Percentiles rank a stretch among this genome's conserved stretches.
These are phyloP conservation scores for Psilocybe sp. DNA, from an alignment of 768 basidiomycete genomes.

Conservation along the genomic window DNA sequence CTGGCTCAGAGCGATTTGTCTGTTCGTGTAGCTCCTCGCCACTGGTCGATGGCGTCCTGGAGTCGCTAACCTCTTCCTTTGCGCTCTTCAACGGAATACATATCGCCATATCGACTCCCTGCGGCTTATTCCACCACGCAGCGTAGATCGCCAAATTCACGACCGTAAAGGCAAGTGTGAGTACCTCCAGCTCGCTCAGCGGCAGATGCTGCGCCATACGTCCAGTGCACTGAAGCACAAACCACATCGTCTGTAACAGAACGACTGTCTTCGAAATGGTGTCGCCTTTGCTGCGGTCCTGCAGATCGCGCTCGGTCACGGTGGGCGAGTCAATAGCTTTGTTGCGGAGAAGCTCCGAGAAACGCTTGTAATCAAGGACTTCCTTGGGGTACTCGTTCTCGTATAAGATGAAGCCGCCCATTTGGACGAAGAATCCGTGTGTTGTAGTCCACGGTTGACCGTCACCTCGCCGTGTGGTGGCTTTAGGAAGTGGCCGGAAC, in stretches of 20 bases:
- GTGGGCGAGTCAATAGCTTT: constrained; percentile 6
- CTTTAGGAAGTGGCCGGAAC: not conserved
- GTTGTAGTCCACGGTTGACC: constrained; percentile 4
- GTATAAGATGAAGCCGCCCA: constrained; percentile 11
- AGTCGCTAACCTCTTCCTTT: not conserved
- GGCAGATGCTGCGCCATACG: constrained; percentile 18
- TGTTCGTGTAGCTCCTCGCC: no score
- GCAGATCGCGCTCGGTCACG: constrained; percentile 17
- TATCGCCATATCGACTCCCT: no score
- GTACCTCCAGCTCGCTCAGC: constrained; percentile 27
- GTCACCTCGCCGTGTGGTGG: not conserved
- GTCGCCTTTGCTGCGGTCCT: constrained; percentile 31
- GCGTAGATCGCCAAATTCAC: no score
- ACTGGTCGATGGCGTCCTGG: not conserved
- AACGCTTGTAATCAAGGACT: not conserved
- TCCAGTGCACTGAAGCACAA: constrained; percentile 23
- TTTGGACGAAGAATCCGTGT: constrained; percentile 9
- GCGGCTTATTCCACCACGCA: no score
- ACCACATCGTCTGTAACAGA: constrained; percentile 30
- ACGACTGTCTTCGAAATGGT: constrained; percentile 25
- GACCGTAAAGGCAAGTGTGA: no score
- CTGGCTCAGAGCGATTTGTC: no score
- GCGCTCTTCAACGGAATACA: no score
- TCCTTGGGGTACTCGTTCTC: not conserved
- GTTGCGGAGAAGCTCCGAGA: constrained; percentile 1